Conservation (phyloP, 2,329 filamentous ascomycete genomes). For the Pestalotiopsis sp. region DNA sequence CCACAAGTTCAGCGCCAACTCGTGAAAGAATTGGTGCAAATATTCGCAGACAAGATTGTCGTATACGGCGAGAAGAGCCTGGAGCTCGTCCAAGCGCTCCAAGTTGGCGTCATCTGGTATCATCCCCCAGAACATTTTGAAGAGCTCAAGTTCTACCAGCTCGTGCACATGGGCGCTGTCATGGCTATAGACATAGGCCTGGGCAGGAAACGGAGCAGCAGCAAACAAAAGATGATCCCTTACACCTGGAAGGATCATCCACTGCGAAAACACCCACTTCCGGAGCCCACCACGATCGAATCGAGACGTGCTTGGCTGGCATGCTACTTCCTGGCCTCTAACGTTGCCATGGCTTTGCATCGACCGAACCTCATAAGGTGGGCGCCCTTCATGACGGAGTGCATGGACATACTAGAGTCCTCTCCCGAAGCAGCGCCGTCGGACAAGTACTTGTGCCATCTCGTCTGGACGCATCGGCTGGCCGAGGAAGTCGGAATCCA, state of each 20-base stretch:
- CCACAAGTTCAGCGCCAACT: constrained; percentile 60
- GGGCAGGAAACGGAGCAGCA: constrained; percentile 41
- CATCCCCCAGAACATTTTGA: constrained; percentile 80
- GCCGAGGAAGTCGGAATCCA: constrained; percentile 68
- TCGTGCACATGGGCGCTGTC: constrained; percentile 76
- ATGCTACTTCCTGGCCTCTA: constrained; percentile 59
- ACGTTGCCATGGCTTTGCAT: constrained; percentile 61
- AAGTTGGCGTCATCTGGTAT: constrained; percentile 81
- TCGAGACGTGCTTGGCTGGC: constrained; percentile 58
- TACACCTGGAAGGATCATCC: constrained; percentile 42
- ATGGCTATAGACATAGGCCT: constrained; percentile 85
- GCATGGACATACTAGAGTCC: constrained; percentile 53
- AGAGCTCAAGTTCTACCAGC: constrained; percentile 86
- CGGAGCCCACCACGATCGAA: constrained; percentile 56
- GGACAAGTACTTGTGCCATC: constrained; percentile 58
- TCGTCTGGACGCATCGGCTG: constrained; percentile 61
- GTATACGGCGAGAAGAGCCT: constrained; percentile 77
- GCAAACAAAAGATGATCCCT: constrained; percentile 36
- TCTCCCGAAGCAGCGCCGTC: constrained; percentile 55
- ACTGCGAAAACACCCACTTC: constrained; percentile 40
- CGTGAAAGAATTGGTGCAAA: constrained; percentile 68
- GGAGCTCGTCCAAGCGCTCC: constrained; percentile 78
- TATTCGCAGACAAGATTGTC: constrained; percentile 73
- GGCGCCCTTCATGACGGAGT: constrained; percentile 62
- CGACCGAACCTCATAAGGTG: constrained; percentile 61